Conservation (phyloP, 2,329 filamentous ascomycete genomes). For the Colletotrichum caudatum region DNA sequence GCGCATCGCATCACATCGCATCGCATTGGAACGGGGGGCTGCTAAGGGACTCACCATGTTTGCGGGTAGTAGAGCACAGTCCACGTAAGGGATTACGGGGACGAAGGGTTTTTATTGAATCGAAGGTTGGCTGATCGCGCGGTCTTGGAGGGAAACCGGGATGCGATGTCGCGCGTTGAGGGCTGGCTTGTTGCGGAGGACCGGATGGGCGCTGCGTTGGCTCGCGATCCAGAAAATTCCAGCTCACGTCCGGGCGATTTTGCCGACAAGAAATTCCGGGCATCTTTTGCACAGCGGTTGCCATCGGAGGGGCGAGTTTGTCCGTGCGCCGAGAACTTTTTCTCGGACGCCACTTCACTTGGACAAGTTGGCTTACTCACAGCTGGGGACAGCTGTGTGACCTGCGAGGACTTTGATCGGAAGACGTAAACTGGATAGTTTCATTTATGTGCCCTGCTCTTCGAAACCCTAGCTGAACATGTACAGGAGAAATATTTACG, state of each 20-base stretch:
- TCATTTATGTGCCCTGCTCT: conserved; percentile 27
- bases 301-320: conserved; percentile 18
- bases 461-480: conserved; percentile 22
- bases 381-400: no score
- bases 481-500: conserved; percentile 18
- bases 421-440: no score
- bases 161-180: conserved; percentile 30
- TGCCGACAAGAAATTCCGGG: conserved; percentile 41
- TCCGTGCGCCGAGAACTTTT: conserved; percentile 22
- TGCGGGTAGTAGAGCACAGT: conserved; percentile 23
- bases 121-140: conserved; percentile 8
- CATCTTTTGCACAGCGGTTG: background rate
- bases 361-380: no score
- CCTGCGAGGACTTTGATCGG: no score
- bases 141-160: background rate
- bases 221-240: conserved; percentile 35
- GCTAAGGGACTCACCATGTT: conserved; percentile 38
- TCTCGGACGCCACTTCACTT: background rate
- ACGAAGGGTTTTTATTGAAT: background rate
- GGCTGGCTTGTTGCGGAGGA: conserved; percentile 12
- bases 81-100: background rate
- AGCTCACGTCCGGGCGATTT: conserved; percentile 27
- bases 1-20: conserved; percentile 12
- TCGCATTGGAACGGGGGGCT: background rate
- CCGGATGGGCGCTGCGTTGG: conserved; percentile 9